Base-by-base conservation (phyloP, 768 basidiomycete species). In the Suillus lakei region DNA sequence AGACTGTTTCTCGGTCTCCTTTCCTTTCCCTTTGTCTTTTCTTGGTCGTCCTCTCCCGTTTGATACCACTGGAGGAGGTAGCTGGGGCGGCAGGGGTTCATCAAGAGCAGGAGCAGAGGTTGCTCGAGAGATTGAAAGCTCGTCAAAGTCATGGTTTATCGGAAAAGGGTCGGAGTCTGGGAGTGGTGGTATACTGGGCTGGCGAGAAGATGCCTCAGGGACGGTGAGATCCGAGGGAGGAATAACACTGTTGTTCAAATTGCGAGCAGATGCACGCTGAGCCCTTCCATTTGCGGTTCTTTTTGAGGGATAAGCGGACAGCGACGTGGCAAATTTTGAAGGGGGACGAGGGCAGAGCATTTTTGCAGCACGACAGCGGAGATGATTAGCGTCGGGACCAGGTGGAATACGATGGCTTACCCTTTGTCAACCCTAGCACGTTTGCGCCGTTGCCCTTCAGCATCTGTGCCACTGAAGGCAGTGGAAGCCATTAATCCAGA, bases 401-500 rank as follows among this genome's bases (percentile, higher is more conserved):
- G 67, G 64, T 61, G 66, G 63, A 62, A 70, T 65, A 56, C 55
- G 68, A 68, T 72, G 71, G 84, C 88, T 77, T 77, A 91, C 92
- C 85, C 84, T 83, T 90, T 90, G 77, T 91, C 89, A 67, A 86
- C 77, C 78, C 91, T 84, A 72, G 89, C 82, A 70, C 91, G 87
- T 81, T 94, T 92, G 75, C 88, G 80, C 76, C 88, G 84, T 62
- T 88, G 81, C 58, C 88, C 89, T 66, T 89, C 89, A 69, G 85
- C 74, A 71, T 88, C 87, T 67, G 72, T 67, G 64, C 85, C 83
- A 72, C 84, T 82, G 68, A 88, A 82, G 73, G 89, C 50, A 50
- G 50, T 85, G 66, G 86, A 86, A 69, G 88, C 84, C 81, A 88
- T 84, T 74, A 90, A 85, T 66, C 89, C 91, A 75, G 90, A 88